Base-by-base conservation (phyloP, 129 eudicot genomes). In the Flaveria bidentis region DNA sequence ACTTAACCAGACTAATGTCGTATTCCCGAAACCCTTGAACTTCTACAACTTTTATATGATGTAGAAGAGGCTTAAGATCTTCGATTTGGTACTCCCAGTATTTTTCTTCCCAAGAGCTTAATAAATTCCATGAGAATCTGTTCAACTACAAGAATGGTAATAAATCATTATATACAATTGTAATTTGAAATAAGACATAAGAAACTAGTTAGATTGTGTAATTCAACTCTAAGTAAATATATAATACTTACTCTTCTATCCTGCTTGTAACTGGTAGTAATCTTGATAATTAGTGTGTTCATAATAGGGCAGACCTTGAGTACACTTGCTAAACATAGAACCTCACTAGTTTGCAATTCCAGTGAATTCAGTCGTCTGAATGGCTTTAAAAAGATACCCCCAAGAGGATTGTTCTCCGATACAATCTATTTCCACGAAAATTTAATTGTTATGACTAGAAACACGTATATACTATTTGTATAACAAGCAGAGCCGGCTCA, bases 1-100 rank as follows among this genome's bases (percentile, higher is more conserved):
- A 89, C 77, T 89, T 89, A 47, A 87, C 87, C 2, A 92, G 73
- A 53, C 76, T 84, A 14, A 86, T 76, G 51, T 86, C 90, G 72
- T 79, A 71, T 33, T 85, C 90, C 6, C 81, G 70, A 55, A 89
- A 78, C 23, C 91, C 91, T 49, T 82, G 81, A 22, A 92, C 83
- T 75, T 80, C 86, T 46, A 87, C 93, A 23, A 86, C 76, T 77
- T 83, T 82, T 62, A 92, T 76, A 67, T 86, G 60, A 16, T 71
- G 83, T 41, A 89, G 96, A 64, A 89, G 91, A 5, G 85, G 85
- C 57, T 76, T 78, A 75, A 88, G n/a, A 15, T 51, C 71, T 75
- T 82, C 28, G 11, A 61, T 61, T 75, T 88, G 84, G 28, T 87
- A 82, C 58, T 90, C 89, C 93, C 89, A 87, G 72, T 62, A 75